Base-by-base conservation (phyloP, 495 filamentous ascomycete genomes). In the Cudoniella acicularis region DNA sequence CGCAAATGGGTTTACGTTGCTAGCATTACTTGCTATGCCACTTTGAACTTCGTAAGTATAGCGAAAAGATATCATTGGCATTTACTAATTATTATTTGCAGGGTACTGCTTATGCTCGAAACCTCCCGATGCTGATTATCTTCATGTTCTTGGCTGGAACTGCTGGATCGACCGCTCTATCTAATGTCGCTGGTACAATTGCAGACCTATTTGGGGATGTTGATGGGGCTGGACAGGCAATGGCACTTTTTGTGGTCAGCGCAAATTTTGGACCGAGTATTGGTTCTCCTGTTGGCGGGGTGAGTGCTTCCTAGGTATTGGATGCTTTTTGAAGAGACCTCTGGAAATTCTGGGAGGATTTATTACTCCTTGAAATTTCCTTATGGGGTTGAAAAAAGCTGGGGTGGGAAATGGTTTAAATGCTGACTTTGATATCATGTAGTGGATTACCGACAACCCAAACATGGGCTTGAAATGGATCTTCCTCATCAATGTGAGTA, bases 1-100 rank as follows among this genome's bases (percentile, higher is more conserved):
- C 65, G 72, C 2, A 74, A 74, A 62, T 74, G 72, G 72, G 61
- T 72, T 24, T 74, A 74, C 47, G 72, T 72, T 20, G 67, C 49
- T 10, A 67, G 65, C 18, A 70, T 72, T 22, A 56, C 63, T 2
- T 20, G 56, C 13, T 74, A 71, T 61, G 72, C 69, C 21, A 54
- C 72, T 40, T 53, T 71, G 49, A 72, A 72, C 23, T 66, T 74
- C 46, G 64, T 69, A 47, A 18, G 56, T 61, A 16, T n/a, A n/a
- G n/a, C n/a, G n/a, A n/a, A n/a, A n/a, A n/a, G 1, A 49, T 22
- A 21, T 25, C 2, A 2, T 16, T 42, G 13, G 25, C 17, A 23
- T 40, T 16, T n/a, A n/a, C n/a, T 47, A 20, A 41, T 60, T 26
- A 61, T 20, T 40, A 56, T 4, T 24, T 49, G n/a, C 10, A 66